Base-by-base conservation (phyloP, 2,329 filamentous ascomycete genomes). In the Emmonsia crescens region DNA sequence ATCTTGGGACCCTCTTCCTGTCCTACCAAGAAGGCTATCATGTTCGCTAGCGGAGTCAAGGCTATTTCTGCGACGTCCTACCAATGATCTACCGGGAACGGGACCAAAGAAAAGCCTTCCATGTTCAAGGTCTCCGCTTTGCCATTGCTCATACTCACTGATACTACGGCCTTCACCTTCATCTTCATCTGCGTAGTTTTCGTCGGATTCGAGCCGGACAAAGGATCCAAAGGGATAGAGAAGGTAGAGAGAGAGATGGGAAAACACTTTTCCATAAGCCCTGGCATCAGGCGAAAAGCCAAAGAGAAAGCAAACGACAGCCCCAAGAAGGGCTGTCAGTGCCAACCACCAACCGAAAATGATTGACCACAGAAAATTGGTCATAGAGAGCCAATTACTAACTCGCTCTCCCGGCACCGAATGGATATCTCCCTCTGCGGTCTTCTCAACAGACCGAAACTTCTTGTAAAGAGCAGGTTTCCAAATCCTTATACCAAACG, bases 391-490 rank as follows among this genome's bases (percentile, higher is more conserved):
- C 85, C 92, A 92, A 63, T 77, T 84, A 75, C 86, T 93, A 65
- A 97, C 93, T 68, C 86, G 86, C 21, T 90, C 89, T 27, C 94
- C 94, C 0, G 94, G 94, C 1, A 90, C 86, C 2, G 93, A 97
- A 77, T 99, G 94, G 63, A 99, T 97, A 74, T 99, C 94, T 16
- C 89, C 92, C 76, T 97, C 93, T 5, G 94, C 94, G 55, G 87
- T 96, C 75, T 95, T 94, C 74, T 97, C 91, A 44, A 99, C 95
- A 0, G 94, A 99, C 61, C 94, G 87, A 69, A 89, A 87, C 76
- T 99, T 99, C 77, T 99, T 99, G 82, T 99, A 99, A 65, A 99
- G 76, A 1, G 94, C 95, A 51, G 94, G 94, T 75, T 99, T 99
- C 94, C 94, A 99, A 65, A 99, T 90, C 73, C 95, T 87, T 72